These are phyloP conservation scores for Ophiostoma australiae DNA, from an alignment of 2,329 filamentous ascomycete species.

Conservation along the genomic window DNA sequence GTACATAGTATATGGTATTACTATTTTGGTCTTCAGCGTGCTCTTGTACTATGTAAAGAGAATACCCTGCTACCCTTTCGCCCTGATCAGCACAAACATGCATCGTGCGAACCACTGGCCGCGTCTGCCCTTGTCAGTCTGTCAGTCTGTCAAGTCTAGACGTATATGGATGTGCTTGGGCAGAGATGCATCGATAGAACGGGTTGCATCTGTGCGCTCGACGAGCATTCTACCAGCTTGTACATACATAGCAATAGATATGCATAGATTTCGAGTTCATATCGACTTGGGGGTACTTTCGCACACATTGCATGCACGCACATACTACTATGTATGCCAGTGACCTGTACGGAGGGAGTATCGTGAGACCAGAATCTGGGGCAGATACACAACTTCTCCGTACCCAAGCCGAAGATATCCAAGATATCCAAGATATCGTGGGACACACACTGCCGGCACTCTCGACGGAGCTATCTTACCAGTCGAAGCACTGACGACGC, in stretches of 20 bases:
- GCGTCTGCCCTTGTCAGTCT: not conserved
- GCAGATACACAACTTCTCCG: not conserved
- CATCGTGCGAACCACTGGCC: not conserved
- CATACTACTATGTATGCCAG: not conserved
- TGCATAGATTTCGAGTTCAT: not conserved
- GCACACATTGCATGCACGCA: not conserved
- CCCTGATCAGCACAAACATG: not conserved
- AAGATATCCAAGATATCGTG: too few species aligned
- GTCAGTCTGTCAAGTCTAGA: not conserved
- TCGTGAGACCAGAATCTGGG: slow-evolving; percentile 3
- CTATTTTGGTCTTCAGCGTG: not conserved
- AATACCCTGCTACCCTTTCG: not conserved
- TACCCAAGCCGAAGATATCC: not conserved
- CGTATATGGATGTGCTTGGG: not conserved
- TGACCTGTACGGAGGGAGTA: not conserved
- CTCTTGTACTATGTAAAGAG: not conserved
- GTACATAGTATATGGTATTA: not conserved
- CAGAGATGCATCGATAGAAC: not conserved
- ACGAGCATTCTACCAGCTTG: not conserved
- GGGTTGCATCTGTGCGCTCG: not conserved
- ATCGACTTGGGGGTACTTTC: not conserved
- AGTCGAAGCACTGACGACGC: slow-evolving; percentile 8
- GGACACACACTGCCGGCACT: not conserved
- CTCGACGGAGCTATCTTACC: not conserved
- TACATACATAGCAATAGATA: not conserved